These are phyloP conservation scores for Aspergillus fischeri DNA, from an alignment of 2,329 filamentous ascomycete genomes.

Conservation along the genomic window DNA sequence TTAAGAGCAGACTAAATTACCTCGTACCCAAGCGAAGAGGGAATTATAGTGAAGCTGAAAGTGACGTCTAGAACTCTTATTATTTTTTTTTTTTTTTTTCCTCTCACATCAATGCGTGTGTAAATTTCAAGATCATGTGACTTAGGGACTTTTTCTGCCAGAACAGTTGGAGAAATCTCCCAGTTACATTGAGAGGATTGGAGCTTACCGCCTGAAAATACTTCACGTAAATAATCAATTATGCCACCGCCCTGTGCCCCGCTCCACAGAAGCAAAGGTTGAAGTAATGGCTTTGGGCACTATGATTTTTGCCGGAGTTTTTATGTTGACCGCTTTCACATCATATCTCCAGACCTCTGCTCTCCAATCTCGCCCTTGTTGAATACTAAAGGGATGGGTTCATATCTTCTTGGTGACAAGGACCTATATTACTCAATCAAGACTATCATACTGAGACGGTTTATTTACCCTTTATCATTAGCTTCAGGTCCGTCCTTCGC, in stretches of 20 bases:
- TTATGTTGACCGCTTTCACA: slow-evolving; percentile 5
- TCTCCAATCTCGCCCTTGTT: neutral
- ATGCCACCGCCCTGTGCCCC: slow-evolving; percentile 6
- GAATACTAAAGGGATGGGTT: neutral
- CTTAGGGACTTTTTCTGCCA: slow-evolving; percentile 28
- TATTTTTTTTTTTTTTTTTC: neutral
- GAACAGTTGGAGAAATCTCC: slow-evolving; percentile 21
- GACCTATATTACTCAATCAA: neutral
- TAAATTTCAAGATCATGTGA: slow-evolving; percentile 35
- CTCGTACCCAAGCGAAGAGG: neutral
- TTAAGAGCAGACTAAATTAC: neutral
- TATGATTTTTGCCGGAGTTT: slow-evolving; percentile 8
- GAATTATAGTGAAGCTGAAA: neutral
- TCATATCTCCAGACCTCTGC: neutral
- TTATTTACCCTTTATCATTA: neutral
- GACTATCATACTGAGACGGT: neutral
- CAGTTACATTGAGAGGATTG: neutral
- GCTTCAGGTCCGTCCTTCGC: neutral
- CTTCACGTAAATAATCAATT: neutral
- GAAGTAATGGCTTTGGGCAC: neutral
- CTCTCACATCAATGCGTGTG: slow-evolving; percentile 17
- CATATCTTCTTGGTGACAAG: neutral
- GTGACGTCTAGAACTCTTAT: neutral
- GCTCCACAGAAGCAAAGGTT: neutral
- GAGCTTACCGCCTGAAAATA: slow-evolving; percentile 13